These are phyloP conservation scores for Bipolaris gigantea DNA, from an alignment of 2,329 filamentous ascomycete genomes.

Conservation along the genomic window DNA sequence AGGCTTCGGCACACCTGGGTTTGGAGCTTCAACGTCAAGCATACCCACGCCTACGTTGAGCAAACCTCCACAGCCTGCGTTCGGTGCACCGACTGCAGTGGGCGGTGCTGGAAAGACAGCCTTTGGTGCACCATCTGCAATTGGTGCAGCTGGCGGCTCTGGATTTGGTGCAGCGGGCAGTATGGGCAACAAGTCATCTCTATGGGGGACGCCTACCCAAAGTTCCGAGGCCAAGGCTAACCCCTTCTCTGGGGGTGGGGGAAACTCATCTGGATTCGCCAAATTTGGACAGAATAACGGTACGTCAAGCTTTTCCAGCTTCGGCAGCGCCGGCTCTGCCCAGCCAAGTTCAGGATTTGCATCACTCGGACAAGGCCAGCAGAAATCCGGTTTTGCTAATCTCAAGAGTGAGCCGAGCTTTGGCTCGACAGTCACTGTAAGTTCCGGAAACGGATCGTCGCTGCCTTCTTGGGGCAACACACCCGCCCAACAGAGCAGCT, in stretches of 20 bases:
- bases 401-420: slow-evolving; percentile 41
- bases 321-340: slow-evolving; percentile 8
- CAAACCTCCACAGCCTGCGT: slow-evolving; percentile 24
- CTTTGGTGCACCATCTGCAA: slow-evolving; percentile 30
- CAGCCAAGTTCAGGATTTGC: slow-evolving; percentile 33
- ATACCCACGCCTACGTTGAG: slow-evolving; percentile 17
- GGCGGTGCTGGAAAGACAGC: slow-evolving; percentile 26
- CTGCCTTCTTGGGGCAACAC: slow-evolving; percentile 40
- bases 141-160: slow-evolving; percentile 27
- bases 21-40: slow-evolving; percentile 20
- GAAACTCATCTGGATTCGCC: slow-evolving; percentile 36
- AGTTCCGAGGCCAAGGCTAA: slow-evolving; percentile 28
- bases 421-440: slow-evolving; percentile 48
- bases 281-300: slow-evolving; percentile 30
- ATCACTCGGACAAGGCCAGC: slow-evolving; percentile 29
- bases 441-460: slow-evolving; percentile 39
- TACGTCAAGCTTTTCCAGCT: slow-evolving; percentile 23
- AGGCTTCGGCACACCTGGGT: slow-evolving; percentile 28
- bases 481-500: slow-evolving; percentile 32
- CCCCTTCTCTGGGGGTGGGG: slow-evolving; percentile 38
- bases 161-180: slow-evolving; percentile 31
- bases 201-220: slow-evolving; percentile 29
- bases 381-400: slow-evolving; percentile 35
- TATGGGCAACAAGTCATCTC: slow-evolving; percentile 23
- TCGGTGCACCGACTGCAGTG: slow-evolving; percentile 21